Evolutionary conservation across 805 yeast species (phyloP).

Genomic region (Kuraishia floccosa): DNA sequence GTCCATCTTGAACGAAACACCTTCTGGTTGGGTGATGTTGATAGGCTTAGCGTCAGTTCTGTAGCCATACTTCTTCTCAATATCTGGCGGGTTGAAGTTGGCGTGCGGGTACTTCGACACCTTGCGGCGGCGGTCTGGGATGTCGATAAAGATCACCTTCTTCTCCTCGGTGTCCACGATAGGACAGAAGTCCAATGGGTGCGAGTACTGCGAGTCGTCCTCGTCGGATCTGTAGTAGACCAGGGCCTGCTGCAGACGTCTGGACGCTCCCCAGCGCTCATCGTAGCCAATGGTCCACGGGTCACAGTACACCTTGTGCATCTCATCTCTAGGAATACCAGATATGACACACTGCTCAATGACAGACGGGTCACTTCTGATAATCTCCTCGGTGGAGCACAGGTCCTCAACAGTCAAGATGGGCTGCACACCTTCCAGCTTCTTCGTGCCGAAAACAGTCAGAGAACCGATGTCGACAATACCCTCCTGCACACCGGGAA

Average conservation of each 20-base stretch:
- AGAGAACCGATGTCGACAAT: constrained; percentile 44
- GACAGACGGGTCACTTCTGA: constrained; percentile 62
- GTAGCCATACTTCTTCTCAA: constrained; percentile 46
- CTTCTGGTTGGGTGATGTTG: constrained; percentile 69
- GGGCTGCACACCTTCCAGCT: constrained; percentile 57
- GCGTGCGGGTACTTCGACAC: constrained; percentile 58
- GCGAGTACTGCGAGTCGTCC: constrained; percentile 59
- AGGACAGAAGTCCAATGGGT: constrained; percentile 76
- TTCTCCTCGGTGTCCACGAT: constrained; percentile 63
- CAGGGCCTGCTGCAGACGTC: constrained; percentile 72
- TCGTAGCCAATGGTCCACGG: constrained; percentile 61
- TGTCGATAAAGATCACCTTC: constrained; percentile 64
- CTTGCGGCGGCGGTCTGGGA: constrained; percentile 66
- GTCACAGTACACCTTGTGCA: constrained; percentile 52
- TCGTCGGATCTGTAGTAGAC: constrained; percentile 67
- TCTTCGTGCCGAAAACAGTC: constrained; percentile 32
- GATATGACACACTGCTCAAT: constrained; percentile 62
- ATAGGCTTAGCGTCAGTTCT: constrained; percentile 58
- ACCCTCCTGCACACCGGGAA: constrained; percentile 61
- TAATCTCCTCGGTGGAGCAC: constrained; percentile 46
- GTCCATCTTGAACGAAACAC: constrained; percentile 64
- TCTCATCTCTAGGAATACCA: constrained; percentile 54
- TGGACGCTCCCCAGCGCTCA: constrained; percentile 64
- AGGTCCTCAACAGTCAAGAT: constrained; percentile 64
- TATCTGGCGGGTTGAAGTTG: constrained; percentile 57